Evolutionary conservation across 164 flowering plant species (phyloP).

Genomic region (Kalanchoe fedtschenkoi): DNA sequence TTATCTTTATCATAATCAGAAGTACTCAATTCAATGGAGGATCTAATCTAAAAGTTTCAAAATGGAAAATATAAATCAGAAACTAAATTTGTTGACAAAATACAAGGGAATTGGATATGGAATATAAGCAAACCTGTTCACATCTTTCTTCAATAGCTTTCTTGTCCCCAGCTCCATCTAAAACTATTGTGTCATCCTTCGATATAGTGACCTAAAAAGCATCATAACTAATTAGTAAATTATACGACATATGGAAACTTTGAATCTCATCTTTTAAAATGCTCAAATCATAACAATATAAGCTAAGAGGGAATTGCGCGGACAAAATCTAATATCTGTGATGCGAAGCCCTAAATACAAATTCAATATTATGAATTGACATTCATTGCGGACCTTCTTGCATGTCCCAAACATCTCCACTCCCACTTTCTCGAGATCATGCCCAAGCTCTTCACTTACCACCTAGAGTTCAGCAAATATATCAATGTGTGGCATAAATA

Average conservation of each 20-base stretch:
- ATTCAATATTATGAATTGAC: no score
- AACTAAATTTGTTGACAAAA: background rate
- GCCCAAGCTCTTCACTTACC: constrained; percentile 77
- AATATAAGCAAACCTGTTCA: constrained; percentile 48
- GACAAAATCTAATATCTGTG: no score
- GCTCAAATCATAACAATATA: no score
- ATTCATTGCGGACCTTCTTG: constrained; percentile 48
- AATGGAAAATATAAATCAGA: background rate
- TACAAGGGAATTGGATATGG: constrained; percentile 6
- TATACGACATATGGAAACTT: no score
- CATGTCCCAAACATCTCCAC: constrained; percentile 67
- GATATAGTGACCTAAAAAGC: constrained; percentile 57
- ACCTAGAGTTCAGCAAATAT: no score
- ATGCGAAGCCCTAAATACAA: no score
- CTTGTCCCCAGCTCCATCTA: constrained; percentile 92
- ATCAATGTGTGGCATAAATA: no score
- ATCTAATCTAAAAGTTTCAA: constrained; percentile 37
- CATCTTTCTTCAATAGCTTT: constrained; percentile 76
- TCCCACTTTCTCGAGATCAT: constrained; percentile 73
- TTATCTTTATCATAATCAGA: constrained; percentile 93
- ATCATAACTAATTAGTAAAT: no score
- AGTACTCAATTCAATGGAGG: constrained; percentile 59
- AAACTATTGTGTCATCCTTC: constrained; percentile 73
- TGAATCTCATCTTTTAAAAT: no score
- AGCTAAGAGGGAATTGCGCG: no score